Conservation (phyloP, 2,329 filamentous ascomycete genomes). For the Xylaria sp. region DNA sequence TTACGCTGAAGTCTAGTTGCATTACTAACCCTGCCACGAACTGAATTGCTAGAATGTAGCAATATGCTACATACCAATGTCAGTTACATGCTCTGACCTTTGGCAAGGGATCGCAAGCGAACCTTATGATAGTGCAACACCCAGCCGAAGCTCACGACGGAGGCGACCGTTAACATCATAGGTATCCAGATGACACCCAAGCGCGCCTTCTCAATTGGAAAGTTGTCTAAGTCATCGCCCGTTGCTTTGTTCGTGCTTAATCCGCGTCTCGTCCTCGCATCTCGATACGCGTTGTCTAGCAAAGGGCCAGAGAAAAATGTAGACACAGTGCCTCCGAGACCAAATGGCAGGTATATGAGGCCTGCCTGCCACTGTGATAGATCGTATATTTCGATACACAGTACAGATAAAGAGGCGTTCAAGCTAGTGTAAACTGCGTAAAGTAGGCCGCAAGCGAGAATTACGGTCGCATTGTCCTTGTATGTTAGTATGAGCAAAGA, state of each 20-base stretch:
- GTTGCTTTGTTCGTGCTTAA: background rate
- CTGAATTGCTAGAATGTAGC: background rate
- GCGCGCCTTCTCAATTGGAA: background rate
- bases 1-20: background rate
- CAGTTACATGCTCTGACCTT: background rate
- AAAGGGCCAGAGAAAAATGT: background rate
- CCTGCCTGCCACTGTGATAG: background rate
- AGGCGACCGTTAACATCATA: background rate
- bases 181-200: background rate
- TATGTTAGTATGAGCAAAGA: background rate
- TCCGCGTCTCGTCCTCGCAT: background rate
- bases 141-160: background rate
- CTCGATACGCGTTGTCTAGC: background rate
- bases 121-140: background rate
- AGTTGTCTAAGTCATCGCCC: background rate
- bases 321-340: background rate
- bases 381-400: background rate
- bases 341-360: background rate
- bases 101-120: background rate
- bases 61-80: background rate
- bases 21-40: constrained; percentile 5
- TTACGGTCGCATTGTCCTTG: background rate
- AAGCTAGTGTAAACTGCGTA: background rate
- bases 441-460: background rate
- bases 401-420: background rate